Evolutionary conservation across 2,329 filamentous ascomycete genomes (phyloP).

Genomic region (Gaeumannomyces sp.): DNA sequence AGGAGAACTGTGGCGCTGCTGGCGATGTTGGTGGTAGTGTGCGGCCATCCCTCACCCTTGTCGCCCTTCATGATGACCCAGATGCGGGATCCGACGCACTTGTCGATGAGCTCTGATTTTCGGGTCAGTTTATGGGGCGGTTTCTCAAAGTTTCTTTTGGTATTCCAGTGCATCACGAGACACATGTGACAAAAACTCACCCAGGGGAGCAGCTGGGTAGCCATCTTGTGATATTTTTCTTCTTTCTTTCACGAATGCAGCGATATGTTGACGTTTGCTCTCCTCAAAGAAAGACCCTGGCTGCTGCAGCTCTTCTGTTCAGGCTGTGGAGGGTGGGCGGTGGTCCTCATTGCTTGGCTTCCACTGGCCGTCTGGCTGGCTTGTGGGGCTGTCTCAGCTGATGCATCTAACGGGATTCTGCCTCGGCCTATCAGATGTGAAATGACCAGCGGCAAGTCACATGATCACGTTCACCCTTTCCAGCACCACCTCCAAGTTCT

Average conservation of each 20-base stretch:
- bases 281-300: not conserved
- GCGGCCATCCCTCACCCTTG: constrained; percentile 59
- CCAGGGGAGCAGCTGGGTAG: constrained; percentile 67
- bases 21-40: too few species aligned
- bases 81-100: constrained; percentile 94
- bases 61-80: constrained; percentile 99
- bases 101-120: constrained; percentile 88
- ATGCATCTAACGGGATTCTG: not conserved
- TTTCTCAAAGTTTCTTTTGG: not conserved
- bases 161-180: not conserved
- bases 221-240: constrained; percentile 39
- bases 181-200: constrained; percentile 32
- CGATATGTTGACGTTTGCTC: not conserved
- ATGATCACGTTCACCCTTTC: not conserved
- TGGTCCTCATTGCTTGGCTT: too few species aligned
- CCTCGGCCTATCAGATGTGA: not conserved
- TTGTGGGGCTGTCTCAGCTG: too few species aligned
- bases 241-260: not conserved
- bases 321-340: too few species aligned
- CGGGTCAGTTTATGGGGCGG: not conserved
- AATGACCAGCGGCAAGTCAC: not conserved
- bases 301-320: not conserved
- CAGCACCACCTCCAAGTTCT: not conserved
- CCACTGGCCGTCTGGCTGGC: too few species aligned
- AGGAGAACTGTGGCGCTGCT: too few species aligned